Evolutionary conservation across 2,329 filamentous ascomycete genomes (phyloP).

Genomic region (Tolypocladium paradoxum): DNA sequence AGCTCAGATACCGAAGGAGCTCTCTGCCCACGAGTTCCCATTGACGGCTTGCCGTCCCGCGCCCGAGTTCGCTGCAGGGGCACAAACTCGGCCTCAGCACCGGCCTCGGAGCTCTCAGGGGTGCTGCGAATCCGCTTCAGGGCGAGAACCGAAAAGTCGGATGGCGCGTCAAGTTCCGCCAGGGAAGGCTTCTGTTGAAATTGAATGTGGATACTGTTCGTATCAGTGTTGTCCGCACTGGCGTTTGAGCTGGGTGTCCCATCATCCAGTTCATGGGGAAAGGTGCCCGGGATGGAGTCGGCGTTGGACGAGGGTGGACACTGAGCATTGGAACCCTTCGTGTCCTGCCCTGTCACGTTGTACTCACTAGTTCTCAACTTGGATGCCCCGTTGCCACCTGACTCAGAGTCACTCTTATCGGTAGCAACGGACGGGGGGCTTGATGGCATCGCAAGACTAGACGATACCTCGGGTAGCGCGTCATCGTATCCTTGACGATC

Average conservation of each 20-base stretch:
- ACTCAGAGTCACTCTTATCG: not conserved
- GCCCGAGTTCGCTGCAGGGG: not conserved
- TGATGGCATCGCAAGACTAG: not conserved
- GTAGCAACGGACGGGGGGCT: not conserved
- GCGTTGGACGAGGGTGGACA: not conserved
- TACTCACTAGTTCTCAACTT: too few relatives aligned
- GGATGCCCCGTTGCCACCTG: not conserved
- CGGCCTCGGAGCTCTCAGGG: not conserved
- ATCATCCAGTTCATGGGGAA: not conserved
- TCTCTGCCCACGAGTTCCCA: constrained; percentile 1
- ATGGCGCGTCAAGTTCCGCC: not conserved
- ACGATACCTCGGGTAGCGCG: not conserved
- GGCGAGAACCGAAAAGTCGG: not conserved
- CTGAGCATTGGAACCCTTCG: not conserved
- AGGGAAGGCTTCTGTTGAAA: not conserved
- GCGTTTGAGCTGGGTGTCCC: not conserved
- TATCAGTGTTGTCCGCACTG: not conserved
- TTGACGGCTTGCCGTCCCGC: not conserved
- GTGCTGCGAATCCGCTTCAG: not conserved
- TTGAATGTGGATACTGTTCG: not conserved
- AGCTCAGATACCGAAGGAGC: constrained; percentile 14
- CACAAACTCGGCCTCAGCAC: not conserved
- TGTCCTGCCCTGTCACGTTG: not conserved
- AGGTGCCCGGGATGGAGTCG: not conserved
- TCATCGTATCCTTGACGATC: not conserved